Percentiles rank a stretch among this genome's conserved stretches.
phyloP scores from a whole-genome alignment of 352 stramenopile genomes.

The Globisporangium yorkense region DNA sequence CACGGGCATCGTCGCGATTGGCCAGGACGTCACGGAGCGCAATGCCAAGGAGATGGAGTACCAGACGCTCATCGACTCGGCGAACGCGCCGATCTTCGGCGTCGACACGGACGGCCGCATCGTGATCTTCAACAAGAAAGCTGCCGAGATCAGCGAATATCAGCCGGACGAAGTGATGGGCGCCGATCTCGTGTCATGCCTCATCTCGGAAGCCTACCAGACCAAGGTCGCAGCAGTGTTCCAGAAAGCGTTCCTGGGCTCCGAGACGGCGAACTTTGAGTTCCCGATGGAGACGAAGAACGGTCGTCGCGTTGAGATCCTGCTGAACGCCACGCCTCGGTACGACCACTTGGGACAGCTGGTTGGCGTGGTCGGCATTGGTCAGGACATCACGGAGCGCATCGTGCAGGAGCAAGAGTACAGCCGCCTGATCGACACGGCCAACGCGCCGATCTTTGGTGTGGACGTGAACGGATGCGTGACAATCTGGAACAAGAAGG shows the following conservation, averaged over 20 bases:
- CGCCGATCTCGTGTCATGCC: slow-evolving; percentile 60
- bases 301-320: slow-evolving; percentile 64
- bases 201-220: slow-evolving; percentile 76
- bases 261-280: slow-evolving; percentile 73
- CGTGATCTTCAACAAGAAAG: slow-evolving; percentile 91
- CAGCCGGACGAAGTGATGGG: slow-evolving; percentile 84
- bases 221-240: slow-evolving; percentile 61
- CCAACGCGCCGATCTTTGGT: slow-evolving; percentile 82
- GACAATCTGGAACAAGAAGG: slow-evolving; percentile 89
- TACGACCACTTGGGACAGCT: slow-evolving; percentile 49
- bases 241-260: slow-evolving; percentile 53
- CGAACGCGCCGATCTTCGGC: slow-evolving; percentile 76
- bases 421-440: slow-evolving; percentile 65
- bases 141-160: slow-evolving; percentile 84
- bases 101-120: slow-evolving; percentile 51
- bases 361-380: slow-evolving; percentile 49
- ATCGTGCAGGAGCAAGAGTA: slow-evolving; percentile 74
- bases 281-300: slow-evolving; percentile 80
- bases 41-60: slow-evolving; percentile 69
- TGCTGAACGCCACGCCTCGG: slow-evolving; percentile 63
- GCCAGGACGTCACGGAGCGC: slow-evolving; percentile 56
- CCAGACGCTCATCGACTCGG: slow-evolving; percentile 63
- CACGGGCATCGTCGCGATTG: slow-evolving; percentile 56
- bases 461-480: slow-evolving; percentile 54
- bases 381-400: slow-evolving; percentile 49